Conservation (phyloP, 148 eudicot genomes). For the Fallopia convolvulus region DNA sequence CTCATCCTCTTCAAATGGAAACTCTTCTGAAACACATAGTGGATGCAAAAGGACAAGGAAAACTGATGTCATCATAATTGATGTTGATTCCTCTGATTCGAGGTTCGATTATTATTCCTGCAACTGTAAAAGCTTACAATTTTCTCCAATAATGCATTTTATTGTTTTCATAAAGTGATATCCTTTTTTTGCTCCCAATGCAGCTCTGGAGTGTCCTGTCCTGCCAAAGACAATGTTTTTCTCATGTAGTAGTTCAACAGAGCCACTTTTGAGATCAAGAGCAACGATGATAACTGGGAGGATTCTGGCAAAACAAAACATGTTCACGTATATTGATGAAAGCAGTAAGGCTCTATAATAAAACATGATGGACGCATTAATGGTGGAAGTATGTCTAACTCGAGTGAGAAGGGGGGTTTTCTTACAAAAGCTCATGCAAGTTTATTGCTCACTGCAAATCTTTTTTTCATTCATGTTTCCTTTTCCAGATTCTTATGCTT, state of each 20-base stretch:
- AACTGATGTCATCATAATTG: conserved; percentile 64
- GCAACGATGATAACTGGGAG: too few relatives aligned
- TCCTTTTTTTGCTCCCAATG: background rate
- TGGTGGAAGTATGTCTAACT: conserved; percentile 73
- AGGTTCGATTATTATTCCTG: conserved; percentile 34
- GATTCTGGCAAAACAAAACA: too few relatives aligned
- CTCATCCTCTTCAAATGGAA: conserved; percentile 16
- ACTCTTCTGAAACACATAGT: conserved; percentile 13
- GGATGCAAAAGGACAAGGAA: conserved; percentile 15
- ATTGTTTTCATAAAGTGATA: background rate
- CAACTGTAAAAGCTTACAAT: background rate
- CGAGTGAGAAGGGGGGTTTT: conserved; percentile 43
- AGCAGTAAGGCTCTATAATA: conserved; percentile 33
- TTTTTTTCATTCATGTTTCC: background rate
- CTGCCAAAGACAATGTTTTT: conserved; percentile 71
- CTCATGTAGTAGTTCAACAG: too few relatives aligned
- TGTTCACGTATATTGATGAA: too few relatives aligned
- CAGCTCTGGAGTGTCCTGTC: conserved; percentile 95
- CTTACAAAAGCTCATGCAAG: conserved; percentile 44
- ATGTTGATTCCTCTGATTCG: conserved; percentile 86
- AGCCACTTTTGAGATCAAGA: too few relatives aligned
- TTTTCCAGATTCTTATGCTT: background rate
- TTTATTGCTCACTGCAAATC: conserved; percentile 13
- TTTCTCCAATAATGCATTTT: background rate
- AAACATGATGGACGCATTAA: conserved; percentile 62